phyloP scores from a whole-genome alignment of 129 eudicot species.

The Pulicaria dysenterica region DNA sequence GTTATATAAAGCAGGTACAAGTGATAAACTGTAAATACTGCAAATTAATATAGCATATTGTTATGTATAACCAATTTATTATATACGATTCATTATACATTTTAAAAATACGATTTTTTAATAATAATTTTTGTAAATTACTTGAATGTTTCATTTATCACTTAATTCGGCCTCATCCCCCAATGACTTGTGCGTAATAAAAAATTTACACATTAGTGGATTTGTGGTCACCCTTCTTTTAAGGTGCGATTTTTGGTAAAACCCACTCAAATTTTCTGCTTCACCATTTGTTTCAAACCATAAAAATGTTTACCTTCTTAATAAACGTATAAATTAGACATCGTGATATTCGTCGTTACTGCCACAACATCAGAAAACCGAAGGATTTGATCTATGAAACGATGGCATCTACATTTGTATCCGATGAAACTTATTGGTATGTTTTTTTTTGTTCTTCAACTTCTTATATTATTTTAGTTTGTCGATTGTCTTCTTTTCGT shows the following conservation, averaged over 20 bases:
- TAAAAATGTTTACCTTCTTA: slow-evolving; percentile 15
- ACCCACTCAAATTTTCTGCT: slow-evolving; percentile 27
- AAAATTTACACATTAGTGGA: background rate
- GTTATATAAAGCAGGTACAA: too few species aligned
- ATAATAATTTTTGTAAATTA: too few species aligned
- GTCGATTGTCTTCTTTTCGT: background rate
- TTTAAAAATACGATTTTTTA: too few species aligned
- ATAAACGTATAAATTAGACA: background rate
- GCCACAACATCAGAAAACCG: background rate
- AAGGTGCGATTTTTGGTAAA: slow-evolving; percentile 14
- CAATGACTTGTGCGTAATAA: too few species aligned
- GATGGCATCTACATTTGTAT: slow-evolving; percentile 3
- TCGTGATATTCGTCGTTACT: background rate
- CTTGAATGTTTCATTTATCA: too few species aligned
- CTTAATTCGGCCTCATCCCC: too few species aligned
- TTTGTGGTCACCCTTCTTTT: slow-evolving; percentile 17
- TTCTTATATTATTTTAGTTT: background rate
- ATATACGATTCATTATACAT: too few species aligned
- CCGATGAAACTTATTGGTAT: slow-evolving; percentile 10
- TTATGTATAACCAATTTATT: too few species aligned
- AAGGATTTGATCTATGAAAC: background rate
- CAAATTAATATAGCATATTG: too few species aligned
- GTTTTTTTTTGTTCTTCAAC: background rate
- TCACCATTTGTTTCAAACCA: slow-evolving; percentile 33
- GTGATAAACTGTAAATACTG: too few species aligned